These are phyloP conservation scores for Sicyos edulis DNA, from an alignment of 306 rosid genomes.

Conservation along the genomic window DNA sequence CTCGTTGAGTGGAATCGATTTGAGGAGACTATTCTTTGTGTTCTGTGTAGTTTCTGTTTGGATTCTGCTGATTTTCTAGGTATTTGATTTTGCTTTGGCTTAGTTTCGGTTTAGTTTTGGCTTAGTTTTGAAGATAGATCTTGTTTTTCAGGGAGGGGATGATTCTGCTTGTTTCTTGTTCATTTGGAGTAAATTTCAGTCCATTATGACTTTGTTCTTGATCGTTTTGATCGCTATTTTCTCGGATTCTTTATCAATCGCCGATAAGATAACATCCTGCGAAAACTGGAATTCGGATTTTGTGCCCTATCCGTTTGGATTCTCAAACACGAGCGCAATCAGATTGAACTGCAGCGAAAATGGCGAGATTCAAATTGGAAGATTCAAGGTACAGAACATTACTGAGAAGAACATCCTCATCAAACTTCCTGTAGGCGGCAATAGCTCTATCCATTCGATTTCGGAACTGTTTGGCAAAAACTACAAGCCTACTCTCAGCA, in stretches of 20 bases:
- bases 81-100: neutral
- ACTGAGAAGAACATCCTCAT: constrained; percentile 44
- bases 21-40: neutral
- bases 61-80: neutral
- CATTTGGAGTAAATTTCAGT: constrained; percentile 19
- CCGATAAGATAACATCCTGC: constrained; percentile 27
- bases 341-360: constrained; percentile 24
- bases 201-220: constrained; percentile 33
- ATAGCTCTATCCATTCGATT: constrained; percentile 35
- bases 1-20: neutral
- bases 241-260: constrained; percentile 29
- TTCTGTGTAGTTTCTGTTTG: neutral
- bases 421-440: constrained; percentile 42
- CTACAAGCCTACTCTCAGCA: constrained; percentile 39
- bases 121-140: neutral
- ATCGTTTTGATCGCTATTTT: constrained; percentile 27
- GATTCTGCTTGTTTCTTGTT: constrained; percentile 21
- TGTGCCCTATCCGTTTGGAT: constrained; percentile 63
- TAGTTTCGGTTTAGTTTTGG: too few relatives aligned
- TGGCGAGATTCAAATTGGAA: constrained; percentile 24
- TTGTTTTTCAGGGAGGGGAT: constrained; percentile 34
- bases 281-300: constrained; percentile 1
- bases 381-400: constrained; percentile 38
- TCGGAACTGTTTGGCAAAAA: constrained; percentile 24
- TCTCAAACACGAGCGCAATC: constrained; percentile 38